Evolutionary conservation across 2,329 filamentous ascomycete genomes (phyloP).

Genomic region (Fusarium fujikuroi): DNA sequence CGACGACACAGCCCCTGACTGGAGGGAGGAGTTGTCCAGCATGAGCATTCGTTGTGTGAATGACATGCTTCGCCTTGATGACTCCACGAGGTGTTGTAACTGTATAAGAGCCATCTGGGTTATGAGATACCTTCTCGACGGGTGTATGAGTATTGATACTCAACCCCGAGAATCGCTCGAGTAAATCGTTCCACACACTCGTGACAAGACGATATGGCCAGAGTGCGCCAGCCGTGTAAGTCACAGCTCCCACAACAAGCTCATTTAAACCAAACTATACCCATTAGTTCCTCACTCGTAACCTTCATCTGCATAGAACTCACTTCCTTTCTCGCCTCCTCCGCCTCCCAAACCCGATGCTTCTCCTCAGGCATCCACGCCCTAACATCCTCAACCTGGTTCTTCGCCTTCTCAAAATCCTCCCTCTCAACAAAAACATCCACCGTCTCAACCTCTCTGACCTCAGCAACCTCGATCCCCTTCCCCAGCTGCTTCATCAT

Average conservation of each 20-base stretch:
- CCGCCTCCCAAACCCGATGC: conserved; percentile 49
- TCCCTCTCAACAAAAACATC: conserved; percentile 57
- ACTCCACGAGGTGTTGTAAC: conserved; percentile 58
- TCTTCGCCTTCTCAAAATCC: conserved; percentile 49
- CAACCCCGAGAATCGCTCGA: conserved; percentile 49
- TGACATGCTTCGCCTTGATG: conserved; percentile 60
- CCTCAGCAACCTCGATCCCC: conserved; percentile 52
- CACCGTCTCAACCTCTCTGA: conserved; percentile 57
- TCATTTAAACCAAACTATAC: conserved; percentile 51
- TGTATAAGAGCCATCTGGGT: conserved; percentile 47
- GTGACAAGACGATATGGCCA: conserved; percentile 64
- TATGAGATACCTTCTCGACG: conserved; percentile 45
- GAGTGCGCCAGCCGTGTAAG: conserved; percentile 59
- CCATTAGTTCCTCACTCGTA: background rate
- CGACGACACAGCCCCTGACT: conserved; percentile 57
- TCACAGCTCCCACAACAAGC: conserved; percentile 54
- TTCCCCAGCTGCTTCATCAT: conserved; percentile 53
- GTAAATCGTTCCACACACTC: conserved; percentile 55
- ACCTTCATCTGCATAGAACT: background rate
- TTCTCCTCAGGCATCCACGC: conserved; percentile 54
- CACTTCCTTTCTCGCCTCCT: conserved; percentile 48
- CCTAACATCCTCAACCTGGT: conserved; percentile 48
- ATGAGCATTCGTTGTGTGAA: conserved; percentile 69
- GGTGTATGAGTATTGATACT: conserved; percentile 54
- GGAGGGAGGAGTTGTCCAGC: conserved; percentile 62